Conservation (phyloP, 2,329 filamentous ascomycete species). For the Alternaria arborescens region DNA sequence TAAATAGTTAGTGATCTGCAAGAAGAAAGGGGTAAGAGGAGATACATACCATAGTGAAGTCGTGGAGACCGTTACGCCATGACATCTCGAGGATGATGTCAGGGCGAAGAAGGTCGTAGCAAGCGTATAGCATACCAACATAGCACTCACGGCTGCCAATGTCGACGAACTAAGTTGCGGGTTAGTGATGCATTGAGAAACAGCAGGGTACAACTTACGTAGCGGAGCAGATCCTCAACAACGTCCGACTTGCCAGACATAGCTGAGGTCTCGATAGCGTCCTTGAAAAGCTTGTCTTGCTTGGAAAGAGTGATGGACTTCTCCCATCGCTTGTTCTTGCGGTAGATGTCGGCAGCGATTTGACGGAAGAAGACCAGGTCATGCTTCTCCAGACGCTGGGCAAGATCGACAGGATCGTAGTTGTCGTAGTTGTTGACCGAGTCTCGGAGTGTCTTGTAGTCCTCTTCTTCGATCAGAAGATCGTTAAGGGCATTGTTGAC, state of each 20-base stretch:
- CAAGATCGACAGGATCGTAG: slow-evolving; percentile 94
- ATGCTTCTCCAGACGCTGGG: slow-evolving; percentile 92
- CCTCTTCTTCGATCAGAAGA: slow-evolving; percentile 96
- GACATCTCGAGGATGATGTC: slow-evolving; percentile 95
- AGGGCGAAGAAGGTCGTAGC: slow-evolving; percentile 94
- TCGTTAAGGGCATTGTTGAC: slow-evolving; percentile 99
- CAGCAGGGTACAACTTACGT: slow-evolving; percentile 74
- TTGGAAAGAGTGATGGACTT: slow-evolving; percentile 98
- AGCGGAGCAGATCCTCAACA: slow-evolving; percentile 93
- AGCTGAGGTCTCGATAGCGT: slow-evolving; percentile 96
- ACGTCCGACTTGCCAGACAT: slow-evolving; percentile 90
- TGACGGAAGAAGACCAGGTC: slow-evolving; percentile 99
- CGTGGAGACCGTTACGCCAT: slow-evolving; percentile 91
- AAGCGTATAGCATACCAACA: slow-evolving; percentile 99
- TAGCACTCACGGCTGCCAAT: slow-evolving; percentile 99
- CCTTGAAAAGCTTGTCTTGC: slow-evolving; percentile 99
- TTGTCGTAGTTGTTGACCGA: slow-evolving; percentile 99
- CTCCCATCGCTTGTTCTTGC: slow-evolving; percentile 99
- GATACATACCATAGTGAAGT: slow-evolving; percentile 83
- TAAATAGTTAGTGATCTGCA: slow-evolving; percentile 8
- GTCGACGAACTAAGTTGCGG: slow-evolving; percentile 81
- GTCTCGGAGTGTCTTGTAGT: slow-evolving; percentile 97
- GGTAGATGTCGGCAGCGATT: slow-evolving; percentile 97
- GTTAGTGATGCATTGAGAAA: slow-evolving; percentile 44
- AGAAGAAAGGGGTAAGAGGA: not conserved